Conservation (phyloP, 805 yeast genomes). For the Candida boleticola region DNA sequence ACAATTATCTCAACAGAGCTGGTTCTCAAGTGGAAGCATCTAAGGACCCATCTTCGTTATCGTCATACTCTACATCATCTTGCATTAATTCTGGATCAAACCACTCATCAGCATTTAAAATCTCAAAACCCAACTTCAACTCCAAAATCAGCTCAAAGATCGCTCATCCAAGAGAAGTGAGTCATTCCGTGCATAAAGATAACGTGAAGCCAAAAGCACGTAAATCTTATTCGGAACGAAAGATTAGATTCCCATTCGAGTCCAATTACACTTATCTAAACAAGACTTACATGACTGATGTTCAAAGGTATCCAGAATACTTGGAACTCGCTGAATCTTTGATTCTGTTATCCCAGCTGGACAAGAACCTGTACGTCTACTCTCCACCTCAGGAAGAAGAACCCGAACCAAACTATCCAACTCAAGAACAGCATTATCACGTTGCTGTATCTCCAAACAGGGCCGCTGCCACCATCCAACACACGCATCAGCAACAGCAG, state of each 20-base stretch:
- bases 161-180: constrained; percentile 5
- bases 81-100: neutral
- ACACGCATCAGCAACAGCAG: neutral
- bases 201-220: constrained; percentile 17
- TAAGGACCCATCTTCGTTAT: constrained; percentile 8
- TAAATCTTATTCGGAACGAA: constrained; percentile 24
- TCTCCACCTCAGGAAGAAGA: constrained; percentile 1
- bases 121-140: constrained; percentile 34
- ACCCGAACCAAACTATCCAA: constrained; percentile 3
- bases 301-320: constrained; percentile 47
- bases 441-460: too few species aligned
- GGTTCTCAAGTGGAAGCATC: constrained; percentile 8
- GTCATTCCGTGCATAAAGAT: neutral
- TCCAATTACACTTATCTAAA: constrained; percentile 51
- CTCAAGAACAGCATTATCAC: too few species aligned
- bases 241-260: constrained; percentile 52
- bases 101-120: neutral
- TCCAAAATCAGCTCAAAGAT: constrained; percentile 33
- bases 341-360: constrained; percentile 29
- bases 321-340: constrained; percentile 46
- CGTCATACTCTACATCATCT: constrained; percentile 5
- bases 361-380: neutral
- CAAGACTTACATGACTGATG: constrained; percentile 48
- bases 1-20: constrained; percentile 26
- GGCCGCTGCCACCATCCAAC: neutral